A percentile compares a stretch with the other conserved stretches of the same genome.
Conservation (phyloP, 1,284 basidiomycete genomes). For the Albatrellus sp. region DNA sequence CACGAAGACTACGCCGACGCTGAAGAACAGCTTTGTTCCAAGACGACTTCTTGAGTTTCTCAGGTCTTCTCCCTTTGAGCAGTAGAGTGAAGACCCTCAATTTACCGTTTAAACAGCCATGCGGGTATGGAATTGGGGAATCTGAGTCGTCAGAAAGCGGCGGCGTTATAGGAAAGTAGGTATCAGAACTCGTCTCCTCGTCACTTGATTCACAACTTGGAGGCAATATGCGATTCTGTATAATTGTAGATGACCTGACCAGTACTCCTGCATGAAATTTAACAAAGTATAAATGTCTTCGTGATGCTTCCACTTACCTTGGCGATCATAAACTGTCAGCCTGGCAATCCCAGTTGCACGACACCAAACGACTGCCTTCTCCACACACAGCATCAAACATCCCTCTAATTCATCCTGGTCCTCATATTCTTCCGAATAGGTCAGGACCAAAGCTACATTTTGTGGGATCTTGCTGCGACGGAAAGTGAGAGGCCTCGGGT, state of each 20-base stretch:
- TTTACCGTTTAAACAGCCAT: conserved; percentile 17
- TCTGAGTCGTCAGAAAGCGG: conserved; percentile 57
- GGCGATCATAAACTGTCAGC: conserved; percentile 57
- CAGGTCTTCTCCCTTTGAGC: conserved; percentile 2
- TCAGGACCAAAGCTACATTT: conserved; percentile 54
- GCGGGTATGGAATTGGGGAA: conserved; percentile 43
- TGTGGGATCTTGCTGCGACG: conserved; percentile 42
- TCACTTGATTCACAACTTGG: neutral
- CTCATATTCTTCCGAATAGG: conserved; percentile 22
- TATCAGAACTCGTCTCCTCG: conserved; percentile 22
- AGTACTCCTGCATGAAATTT: too few relatives aligned
- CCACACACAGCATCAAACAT: conserved; percentile 35
- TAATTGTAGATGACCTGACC: too few relatives aligned
- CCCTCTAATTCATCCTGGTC: conserved; percentile 21
- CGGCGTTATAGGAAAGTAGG: conserved; percentile 59
- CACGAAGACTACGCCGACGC: conserved; percentile 1
- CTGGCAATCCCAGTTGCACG: conserved; percentile 38
- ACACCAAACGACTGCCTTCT: conserved; percentile 47
- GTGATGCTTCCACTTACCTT: conserved; percentile 32
- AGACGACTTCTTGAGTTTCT: neutral
- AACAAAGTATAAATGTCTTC: too few relatives aligned
- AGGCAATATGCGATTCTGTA: neutral
- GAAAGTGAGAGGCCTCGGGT: conserved; percentile 25
- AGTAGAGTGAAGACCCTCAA: conserved; percentile 28
- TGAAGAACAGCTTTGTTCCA: neutral